Percentiles rank a stretch among this genome's conserved stretches.
phyloP scores from a whole-genome alignment of 352 stramenopile species.

The Phytophthora pseudosyringae region DNA sequence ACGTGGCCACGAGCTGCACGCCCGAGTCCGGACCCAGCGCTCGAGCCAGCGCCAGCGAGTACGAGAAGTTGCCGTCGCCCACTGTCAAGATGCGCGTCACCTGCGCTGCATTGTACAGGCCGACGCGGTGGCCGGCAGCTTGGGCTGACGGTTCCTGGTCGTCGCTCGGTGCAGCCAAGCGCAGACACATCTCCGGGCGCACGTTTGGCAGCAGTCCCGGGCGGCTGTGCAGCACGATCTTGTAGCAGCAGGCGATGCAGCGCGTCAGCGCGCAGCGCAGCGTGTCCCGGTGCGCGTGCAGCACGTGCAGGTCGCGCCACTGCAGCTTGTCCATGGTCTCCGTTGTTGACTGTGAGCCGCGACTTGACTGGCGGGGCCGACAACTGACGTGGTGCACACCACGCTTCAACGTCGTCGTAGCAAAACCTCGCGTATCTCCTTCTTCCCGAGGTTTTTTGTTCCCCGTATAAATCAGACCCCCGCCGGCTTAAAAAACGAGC shows the following conservation, averaged over 20 bases:
- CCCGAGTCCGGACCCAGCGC: conserved; percentile 41
- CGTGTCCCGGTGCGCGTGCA: conserved; percentile 73
- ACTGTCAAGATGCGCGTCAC: conserved; percentile 87
- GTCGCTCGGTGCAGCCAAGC: conserved; percentile 37
- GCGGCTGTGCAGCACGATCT: conserved; percentile 74
- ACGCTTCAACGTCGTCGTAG: neutral
- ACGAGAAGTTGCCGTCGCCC: conserved; percentile 97
- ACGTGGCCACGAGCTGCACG: conserved; percentile 88
- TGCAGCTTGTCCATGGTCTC: conserved; percentile 24
- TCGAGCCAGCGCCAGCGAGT: conserved; percentile 90
- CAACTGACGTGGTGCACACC: conserved; percentile 12
- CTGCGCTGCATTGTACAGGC: conserved; percentile 61
- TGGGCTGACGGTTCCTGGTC: conserved; percentile 4
- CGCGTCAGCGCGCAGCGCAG: conserved; percentile 69
- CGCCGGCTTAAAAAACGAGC: conserved; percentile 4
- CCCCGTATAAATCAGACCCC: conserved; percentile 26
- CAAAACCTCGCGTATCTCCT: conserved; percentile 4
- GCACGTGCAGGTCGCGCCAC: conserved; percentile 57
- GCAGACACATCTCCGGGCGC: conserved; percentile 76
- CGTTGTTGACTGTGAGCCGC: conserved; percentile 10
- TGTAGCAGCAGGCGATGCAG: conserved; percentile 90
- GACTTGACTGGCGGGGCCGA: neutral
- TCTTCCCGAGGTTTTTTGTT: conserved; percentile 18
- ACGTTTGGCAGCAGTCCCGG: conserved; percentile 72
- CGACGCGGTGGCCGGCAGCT: conserved; percentile 33